Base-by-base conservation (phyloP, 2,329 filamentous ascomycete species). In the Phaeomoniella chlamydospora region DNA sequence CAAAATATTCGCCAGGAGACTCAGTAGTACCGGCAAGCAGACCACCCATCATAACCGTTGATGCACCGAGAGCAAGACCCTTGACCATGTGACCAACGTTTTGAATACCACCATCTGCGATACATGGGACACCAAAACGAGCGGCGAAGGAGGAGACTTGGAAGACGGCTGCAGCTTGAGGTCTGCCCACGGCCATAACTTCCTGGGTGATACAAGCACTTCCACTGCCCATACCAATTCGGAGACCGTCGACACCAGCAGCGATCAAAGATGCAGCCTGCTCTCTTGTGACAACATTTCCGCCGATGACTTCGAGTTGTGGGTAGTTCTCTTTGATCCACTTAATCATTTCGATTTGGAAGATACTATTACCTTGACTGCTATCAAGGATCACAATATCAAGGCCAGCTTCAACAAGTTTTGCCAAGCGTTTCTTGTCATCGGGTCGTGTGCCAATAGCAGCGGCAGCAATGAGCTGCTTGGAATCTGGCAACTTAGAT, bases 71-170 rank as follows among this genome's bases (percentile, higher is more conserved):
- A 33, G 90, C 80, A 46, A 98, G 77, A 56, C 87, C 88, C 73
- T 98, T 98, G 61, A 98, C 90, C 47, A 98, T 94, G 68, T 98
- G 92, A 37, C 90, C 90, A 46, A 98, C 83, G 55, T 98, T 98
- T 64, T 98, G 90, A 49, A 98, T 82, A 63, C 90, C 90, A 50
- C 90, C 90, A 51, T 98, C 90, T 41, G 90, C 90, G 55, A 98
- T 96, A 64, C 88, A 96, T 39, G 90, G 90, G 47, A 98, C 87
- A 43, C 92, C 90, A 52, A 98, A 98, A 47, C 77, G 79, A 39
- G 81, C 81, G 36, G 90, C 88, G 52, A 98, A 98, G 37, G 75
- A 68, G 52, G 83, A 79, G 50, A 98, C 90, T 48, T 79, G 83
- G 68, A 82, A 86, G 41, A 98, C 88, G 31, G 90, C 79, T 17